A percentile compares a stretch with the other conserved stretches of the same genome.
phyloP scores from a whole-genome alignment of 495 filamentous ascomycete genomes.

The Tuber magnatum region DNA sequence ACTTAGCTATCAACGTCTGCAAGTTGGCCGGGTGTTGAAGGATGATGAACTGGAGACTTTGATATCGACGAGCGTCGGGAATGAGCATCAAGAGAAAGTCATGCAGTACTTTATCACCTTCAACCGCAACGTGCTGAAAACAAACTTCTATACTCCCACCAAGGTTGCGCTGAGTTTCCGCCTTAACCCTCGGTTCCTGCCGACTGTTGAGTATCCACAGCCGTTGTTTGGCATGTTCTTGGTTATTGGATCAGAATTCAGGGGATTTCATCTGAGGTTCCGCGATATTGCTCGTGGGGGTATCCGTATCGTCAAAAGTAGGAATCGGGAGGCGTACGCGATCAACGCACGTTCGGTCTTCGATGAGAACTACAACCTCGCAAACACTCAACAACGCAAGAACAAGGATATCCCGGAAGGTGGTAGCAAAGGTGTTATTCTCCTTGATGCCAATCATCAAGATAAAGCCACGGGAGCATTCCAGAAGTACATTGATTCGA shows the following conservation, averaged over 20 bases:
- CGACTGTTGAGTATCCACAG: conserved; percentile 84
- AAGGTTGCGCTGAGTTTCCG: conserved; percentile 98
- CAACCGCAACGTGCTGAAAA: conserved; percentile 85
- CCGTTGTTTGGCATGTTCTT: conserved; percentile 97
- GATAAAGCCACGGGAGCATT: conserved; percentile 86
- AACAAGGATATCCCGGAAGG: conserved; percentile 99
- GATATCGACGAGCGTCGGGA: conserved; percentile 69
- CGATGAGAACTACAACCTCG: conserved; percentile 96
- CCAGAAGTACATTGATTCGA: conserved; percentile 98
- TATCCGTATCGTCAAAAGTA: conserved; percentile 96
- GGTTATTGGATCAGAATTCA: conserved; percentile 91
- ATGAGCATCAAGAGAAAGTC: conserved; percentile 97
- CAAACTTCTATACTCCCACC: conserved; percentile 98
- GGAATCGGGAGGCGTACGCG: conserved; percentile 86
- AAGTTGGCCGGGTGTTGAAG: conserved; percentile 68
- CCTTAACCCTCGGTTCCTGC: conserved; percentile 80
- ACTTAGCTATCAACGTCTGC: conserved; percentile 65
- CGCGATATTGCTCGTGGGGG: conserved; percentile 93
- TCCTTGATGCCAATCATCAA: conserved; percentile 87
- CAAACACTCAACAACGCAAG: conserved; percentile 98
- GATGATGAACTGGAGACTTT: conserved; percentile 69
- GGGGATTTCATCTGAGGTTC: conserved; percentile 96
- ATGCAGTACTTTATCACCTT: conserved; percentile 96
- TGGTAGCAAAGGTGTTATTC: conserved; percentile 93
- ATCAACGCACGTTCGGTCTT: conserved; percentile 95